A percentile compares a stretch with the other conserved stretches of the same genome.
These are phyloP conservation scores for Chlorophyllum brunneum DNA, from an alignment of 768 basidiomycete species.

Conservation along the genomic window DNA sequence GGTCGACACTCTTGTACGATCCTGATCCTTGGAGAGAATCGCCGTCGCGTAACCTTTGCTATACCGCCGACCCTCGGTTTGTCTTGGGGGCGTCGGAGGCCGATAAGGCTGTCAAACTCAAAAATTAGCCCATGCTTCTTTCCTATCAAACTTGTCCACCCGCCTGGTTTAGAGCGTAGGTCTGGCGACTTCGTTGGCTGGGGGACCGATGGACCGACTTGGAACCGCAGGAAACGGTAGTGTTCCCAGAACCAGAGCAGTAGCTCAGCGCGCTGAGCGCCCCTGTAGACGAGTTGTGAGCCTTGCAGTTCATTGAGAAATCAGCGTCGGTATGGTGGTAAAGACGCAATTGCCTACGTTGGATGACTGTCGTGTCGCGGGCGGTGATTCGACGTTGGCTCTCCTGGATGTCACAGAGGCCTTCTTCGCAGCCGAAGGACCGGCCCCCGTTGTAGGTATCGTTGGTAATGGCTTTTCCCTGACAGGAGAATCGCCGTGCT, in stretches of 20 bases:
- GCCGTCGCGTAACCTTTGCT: conserved; percentile 17
- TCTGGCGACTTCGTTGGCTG: conserved; percentile 16
- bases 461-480: conserved; percentile 10
- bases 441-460: neutral
- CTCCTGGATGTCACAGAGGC: neutral
- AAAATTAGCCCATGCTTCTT: neutral
- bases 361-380: conserved; percentile 3
- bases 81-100: conserved; percentile 57
- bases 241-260: conserved; percentile 7
- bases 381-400: neutral
- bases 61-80: conserved; percentile 31
- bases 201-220: conserved; percentile 2
- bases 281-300: conserved; percentile 5
- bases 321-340: neutral
- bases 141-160: neutral
- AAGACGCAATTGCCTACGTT: neutral
- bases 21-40: conserved; percentile 17
- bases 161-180: conserved; percentile 20
- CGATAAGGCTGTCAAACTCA: conserved; percentile 36
- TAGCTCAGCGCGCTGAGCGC: neutral
- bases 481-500: neutral
- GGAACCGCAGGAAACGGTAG: neutral
- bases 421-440: neutral
- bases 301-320: neutral
- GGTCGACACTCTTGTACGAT: conserved; percentile 2